Evolutionary conservation across 495 filamentous ascomycete species (phyloP).

Genomic region (Penicillium pulvis): DNA sequence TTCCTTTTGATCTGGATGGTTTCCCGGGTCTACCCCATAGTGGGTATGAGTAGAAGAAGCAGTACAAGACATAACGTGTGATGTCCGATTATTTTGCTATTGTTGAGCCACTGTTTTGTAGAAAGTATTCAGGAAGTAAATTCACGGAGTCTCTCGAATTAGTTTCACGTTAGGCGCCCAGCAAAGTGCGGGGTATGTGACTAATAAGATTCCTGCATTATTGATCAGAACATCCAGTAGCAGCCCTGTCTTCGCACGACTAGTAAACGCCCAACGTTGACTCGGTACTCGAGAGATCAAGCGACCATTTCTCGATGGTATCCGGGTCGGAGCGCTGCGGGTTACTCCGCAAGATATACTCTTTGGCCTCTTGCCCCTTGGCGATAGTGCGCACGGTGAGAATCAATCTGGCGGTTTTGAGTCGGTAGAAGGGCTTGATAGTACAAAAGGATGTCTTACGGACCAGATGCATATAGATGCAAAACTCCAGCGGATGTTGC

Average conservation of each 20-base stretch:
- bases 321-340: background rate
- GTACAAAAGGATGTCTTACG: background rate
- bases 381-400: background rate
- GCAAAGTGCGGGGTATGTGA: background rate
- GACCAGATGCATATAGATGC: background rate
- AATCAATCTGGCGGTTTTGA: background rate
- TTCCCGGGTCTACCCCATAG: background rate
- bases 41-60: background rate
- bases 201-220: background rate
- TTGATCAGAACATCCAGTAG: background rate
- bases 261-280: background rate
- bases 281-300: background rate
- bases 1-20: constrained; percentile 1
- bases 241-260: background rate
- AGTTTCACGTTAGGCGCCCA: background rate
- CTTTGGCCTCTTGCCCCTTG: background rate
- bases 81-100: background rate
- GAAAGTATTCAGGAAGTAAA: background rate
- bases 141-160: background rate
- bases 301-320: background rate
- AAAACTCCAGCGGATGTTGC: background rate
- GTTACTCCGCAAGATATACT: background rate
- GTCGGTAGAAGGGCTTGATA: background rate
- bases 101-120: background rate
- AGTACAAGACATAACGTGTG: background rate